Base-by-base conservation (phyloP, 345 rosid species). In the Toxicodendron radicans region DNA sequence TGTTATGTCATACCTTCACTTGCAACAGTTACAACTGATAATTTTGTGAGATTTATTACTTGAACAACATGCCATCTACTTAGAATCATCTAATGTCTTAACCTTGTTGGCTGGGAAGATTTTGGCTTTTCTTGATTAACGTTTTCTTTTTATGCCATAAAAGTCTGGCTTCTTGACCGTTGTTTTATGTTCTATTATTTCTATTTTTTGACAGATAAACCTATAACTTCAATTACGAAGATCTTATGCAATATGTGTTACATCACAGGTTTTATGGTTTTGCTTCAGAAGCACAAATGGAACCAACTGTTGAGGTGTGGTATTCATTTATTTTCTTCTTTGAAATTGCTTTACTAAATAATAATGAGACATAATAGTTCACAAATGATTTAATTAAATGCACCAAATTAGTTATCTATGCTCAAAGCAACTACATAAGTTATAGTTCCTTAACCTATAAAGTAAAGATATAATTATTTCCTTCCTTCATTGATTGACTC, bases 221-320 rank as follows among this genome's bases (percentile, higher is more conserved):
- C 10, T 30, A 21, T 33, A 59, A 6, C 2, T 16, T 59, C 35
- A 56, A 57, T 13, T 30, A 66, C 38, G 67, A 59, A 63, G n/a
- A 46, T 4, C 60, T 70, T 68, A n/a, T 65, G 9, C 54, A n/a
- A 8, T 41, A 41, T 76, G 58, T 77, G 51, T 38, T 14, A 33
- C 75, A 38, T 65, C 57, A 9, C 90, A 95, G 99, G 87, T 95
- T 91, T 75, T 91, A 90, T 75, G 98, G 99, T 35, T 95, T 95
- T 86, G 84, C 98, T 67, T 91, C 93, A 5, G 95, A 95, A 71
- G 95, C 92, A 71, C 97, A 95, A 68, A 85, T 90, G 96, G 95
- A 95, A 75, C 98, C 98, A 69, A 88, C 93, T 72, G 73, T 92
- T 46, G 99, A 95, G 98, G 98, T 91, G 66, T 23, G 66, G n/a